A percentile compares a stretch with the other conserved stretches of the same genome.
Conservation (phyloP, 306 rosid species). For the Trifolium dubium region DNA sequence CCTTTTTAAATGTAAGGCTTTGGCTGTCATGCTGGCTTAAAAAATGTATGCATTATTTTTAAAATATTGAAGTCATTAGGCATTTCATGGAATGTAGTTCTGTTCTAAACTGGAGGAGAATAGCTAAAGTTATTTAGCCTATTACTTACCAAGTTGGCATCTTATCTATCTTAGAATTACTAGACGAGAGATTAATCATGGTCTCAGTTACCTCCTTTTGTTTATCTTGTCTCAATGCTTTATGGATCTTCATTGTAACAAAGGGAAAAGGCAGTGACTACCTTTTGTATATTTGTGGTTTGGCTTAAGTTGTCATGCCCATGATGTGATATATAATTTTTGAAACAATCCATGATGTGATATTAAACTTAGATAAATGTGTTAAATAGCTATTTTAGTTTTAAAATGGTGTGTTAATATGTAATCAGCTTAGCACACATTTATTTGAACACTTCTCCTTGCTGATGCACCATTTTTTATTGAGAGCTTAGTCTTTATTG, state of each 20-base stretch:
- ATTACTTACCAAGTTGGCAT: background rate
- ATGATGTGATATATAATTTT: too few species aligned
- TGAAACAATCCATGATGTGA: too few species aligned
- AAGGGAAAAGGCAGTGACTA: background rate
- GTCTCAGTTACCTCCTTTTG: background rate
- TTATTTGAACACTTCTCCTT: too few species aligned
- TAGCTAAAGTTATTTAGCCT: background rate
- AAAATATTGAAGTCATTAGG: background rate
- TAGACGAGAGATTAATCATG: background rate
- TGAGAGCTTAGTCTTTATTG: too few species aligned
- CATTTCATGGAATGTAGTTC: constrained; percentile 16
- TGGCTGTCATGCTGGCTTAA: background rate
- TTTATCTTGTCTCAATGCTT: background rate
- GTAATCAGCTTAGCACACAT: too few species aligned
- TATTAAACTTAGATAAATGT: too few species aligned
- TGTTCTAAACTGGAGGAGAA: background rate
- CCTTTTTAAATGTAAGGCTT: background rate
- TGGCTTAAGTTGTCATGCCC: too few species aligned
- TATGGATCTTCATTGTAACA: background rate
- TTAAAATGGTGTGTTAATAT: too few species aligned
- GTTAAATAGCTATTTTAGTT: too few species aligned
- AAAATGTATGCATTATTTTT: too few species aligned
- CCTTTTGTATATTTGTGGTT: too few species aligned
- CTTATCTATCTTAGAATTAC: background rate
- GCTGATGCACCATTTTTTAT: too few species aligned